Conservation (phyloP, 352 stramenopile species). For the Albugo laibachii region DNA sequence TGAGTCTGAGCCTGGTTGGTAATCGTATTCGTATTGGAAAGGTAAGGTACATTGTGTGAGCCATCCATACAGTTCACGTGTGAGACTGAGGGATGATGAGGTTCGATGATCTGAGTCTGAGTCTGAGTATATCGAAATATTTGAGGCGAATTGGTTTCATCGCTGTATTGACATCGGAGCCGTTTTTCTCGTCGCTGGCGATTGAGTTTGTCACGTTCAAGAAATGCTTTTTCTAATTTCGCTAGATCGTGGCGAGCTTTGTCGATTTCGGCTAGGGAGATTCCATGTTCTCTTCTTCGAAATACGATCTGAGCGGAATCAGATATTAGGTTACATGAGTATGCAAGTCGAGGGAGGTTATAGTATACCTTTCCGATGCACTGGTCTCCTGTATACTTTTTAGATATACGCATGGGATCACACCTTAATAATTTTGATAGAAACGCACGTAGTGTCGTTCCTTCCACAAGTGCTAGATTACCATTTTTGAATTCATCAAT, state of each 20-base stretch:
- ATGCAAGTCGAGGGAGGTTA: background rate
- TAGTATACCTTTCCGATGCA: constrained; percentile 89
- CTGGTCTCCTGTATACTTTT: constrained; percentile 97
- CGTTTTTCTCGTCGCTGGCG: constrained; percentile 74
- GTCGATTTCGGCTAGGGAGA: constrained; percentile 60
- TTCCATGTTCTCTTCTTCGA: constrained; percentile 43
- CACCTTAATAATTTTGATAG: constrained; percentile 96
- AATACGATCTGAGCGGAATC: constrained; percentile 28
- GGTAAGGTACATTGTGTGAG: no score
- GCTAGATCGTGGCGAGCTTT: constrained; percentile 52
- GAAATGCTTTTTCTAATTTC: constrained; percentile 89
- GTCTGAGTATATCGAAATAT: constrained; percentile 12
- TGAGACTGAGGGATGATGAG: no score
- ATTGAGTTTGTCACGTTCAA: constrained; percentile 91
- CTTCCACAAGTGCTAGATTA: constrained; percentile 89
- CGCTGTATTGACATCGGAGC: constrained; percentile 6
- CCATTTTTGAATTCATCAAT: constrained; percentile 96
- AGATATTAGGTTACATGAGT: background rate
- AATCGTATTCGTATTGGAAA: no score
- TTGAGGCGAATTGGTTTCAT: constrained; percentile 17
- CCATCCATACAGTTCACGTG: no score
- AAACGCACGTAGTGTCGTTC: constrained; percentile 94
- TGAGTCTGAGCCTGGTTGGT: no score
- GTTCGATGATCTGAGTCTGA: no score
- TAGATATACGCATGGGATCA: constrained; percentile 97